Conservation (phyloP, 257 asterid species). For the Solanum ahanhuiri region DNA sequence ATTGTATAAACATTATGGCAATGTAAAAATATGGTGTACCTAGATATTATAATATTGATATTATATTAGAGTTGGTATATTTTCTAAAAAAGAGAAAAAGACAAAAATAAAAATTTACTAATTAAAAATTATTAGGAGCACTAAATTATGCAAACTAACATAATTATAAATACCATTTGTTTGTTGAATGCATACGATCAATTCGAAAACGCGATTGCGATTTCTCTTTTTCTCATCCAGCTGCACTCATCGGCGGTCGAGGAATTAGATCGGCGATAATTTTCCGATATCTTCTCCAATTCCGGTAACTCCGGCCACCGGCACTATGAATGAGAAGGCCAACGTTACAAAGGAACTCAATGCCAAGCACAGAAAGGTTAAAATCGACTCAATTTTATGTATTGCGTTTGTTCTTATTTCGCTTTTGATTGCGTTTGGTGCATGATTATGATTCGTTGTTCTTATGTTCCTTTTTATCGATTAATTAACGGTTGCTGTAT, state of each 20-base stretch:
- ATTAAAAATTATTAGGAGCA: too few species aligned
- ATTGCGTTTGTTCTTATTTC: not conserved
- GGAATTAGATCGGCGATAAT: slow-evolving; percentile 17
- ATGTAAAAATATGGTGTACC: not conserved
- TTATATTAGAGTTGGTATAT: too few species aligned
- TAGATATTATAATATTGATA: too few species aligned
- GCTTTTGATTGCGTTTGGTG: not conserved
- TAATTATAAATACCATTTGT: not conserved
- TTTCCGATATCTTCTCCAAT: not conserved
- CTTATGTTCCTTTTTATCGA: not conserved
- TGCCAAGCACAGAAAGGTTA: slow-evolving; percentile 86
- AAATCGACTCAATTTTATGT: not conserved
- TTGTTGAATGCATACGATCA: not conserved
- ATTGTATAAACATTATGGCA: not conserved
- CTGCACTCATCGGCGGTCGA: not conserved
- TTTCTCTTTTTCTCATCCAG: not conserved
- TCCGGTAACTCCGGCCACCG: not conserved
- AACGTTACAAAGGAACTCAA: slow-evolving; percentile 92
- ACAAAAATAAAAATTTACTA: too few species aligned
- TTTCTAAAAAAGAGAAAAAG: not conserved
- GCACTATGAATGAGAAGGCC: slow-evolving; percentile 85
- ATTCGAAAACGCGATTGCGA: not conserved
- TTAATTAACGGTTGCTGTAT: not conserved
- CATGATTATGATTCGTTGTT: not conserved
- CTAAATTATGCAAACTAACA: not conserved